phyloP scores from a whole-genome alignment of 306 rosid genomes.

The Begonia loranthoides region DNA sequence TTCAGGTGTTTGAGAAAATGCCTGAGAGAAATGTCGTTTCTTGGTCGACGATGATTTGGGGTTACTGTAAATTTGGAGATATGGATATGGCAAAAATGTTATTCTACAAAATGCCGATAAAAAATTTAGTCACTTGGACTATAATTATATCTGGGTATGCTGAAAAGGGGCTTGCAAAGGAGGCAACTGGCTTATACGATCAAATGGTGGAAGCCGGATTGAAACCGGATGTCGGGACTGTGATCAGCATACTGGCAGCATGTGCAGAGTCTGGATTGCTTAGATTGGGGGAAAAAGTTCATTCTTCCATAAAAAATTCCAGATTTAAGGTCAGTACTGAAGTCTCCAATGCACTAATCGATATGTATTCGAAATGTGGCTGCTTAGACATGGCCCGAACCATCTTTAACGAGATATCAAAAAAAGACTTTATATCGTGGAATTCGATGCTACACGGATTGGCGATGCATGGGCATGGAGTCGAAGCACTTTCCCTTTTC shows the following conservation, averaged over 20 bases:
- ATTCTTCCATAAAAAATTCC: conserved; percentile 31
- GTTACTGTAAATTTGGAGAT: conserved; percentile 51
- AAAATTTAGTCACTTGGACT: conserved; percentile 67
- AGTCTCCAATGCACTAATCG: conserved; percentile 61
- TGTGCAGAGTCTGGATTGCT: conserved; percentile 68
- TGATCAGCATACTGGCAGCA: conserved; percentile 53
- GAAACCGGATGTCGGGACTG: conserved; percentile 44
- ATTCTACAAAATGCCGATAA: conserved; percentile 58
- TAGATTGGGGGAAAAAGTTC: conserved; percentile 56
- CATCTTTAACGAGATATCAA: conserved; percentile 28
- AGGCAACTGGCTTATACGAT: conserved; percentile 41
- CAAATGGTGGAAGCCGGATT: conserved; percentile 49
- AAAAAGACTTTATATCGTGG: conserved; percentile 68
- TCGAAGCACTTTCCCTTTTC: conserved; percentile 58
- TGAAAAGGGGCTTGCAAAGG: conserved; percentile 45
- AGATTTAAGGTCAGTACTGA: conserved; percentile 41
- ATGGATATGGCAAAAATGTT: conserved; percentile 66
- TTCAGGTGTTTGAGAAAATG: conserved; percentile 50
- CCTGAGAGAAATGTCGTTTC: conserved; percentile 60
- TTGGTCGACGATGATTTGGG: conserved; percentile 63
- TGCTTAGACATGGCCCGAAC: conserved; percentile 36
- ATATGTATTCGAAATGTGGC: conserved; percentile 84
- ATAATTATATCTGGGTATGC: conserved; percentile 71
- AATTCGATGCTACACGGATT: conserved; percentile 74
- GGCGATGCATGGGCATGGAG: conserved; percentile 65